Base-by-base conservation (phyloP, 1,284 basidiomycete genomes). In the Ceratobasidium sp. region DNA sequence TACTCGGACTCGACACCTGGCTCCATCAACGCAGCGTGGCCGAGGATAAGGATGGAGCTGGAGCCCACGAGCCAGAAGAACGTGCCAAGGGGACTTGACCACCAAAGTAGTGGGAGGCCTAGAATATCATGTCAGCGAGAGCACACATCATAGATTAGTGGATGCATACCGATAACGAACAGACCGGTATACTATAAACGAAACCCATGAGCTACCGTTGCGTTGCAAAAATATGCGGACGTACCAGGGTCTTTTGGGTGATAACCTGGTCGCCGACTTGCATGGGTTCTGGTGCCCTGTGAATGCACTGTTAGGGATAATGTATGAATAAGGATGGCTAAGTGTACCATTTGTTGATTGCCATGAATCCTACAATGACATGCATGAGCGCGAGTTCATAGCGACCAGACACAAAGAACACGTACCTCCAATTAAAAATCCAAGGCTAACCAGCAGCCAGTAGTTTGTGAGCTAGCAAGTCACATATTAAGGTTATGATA, bases 1-100 rank as follows among this genome's bases (percentile, higher is more conserved):
- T 97, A 97, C 85, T 97, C 95, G 87, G 93, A 95, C 85, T 95
- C 94, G 78, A 97, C 91, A 26, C 95, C 95, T 12, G 95, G 95
- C 85, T 97, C 95, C 80, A 97, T 91, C 79, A 97, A 83, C 77
- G 89, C 90, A 1, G 95, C 95, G 83, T 97, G 95, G 2, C 89
- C 91, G 78, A 97, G 87, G 83, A 97, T 91, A 82, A 95, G 86
- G 83, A 95, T 86, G 40, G 89, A 87, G 0, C 93, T 94, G 3
- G 93, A 92, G 53, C 93, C 93, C 79, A 94, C 44, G 82, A 95
- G 87, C 92, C 92, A 93, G 88, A 95, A 94, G 86, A 95, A 89
- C 28, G 91, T 92, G 83, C 87, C 85, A 81, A 95, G 87, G 1
- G 93, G 92, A 44, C 91, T 92, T 10, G 93, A 87, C 83, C 89